Evolutionary conservation across 2,329 filamentous ascomycete species (phyloP), one percentile per base, ranked within the genome.

Genomic region (Pseudocercospora crystallina): DNA sequence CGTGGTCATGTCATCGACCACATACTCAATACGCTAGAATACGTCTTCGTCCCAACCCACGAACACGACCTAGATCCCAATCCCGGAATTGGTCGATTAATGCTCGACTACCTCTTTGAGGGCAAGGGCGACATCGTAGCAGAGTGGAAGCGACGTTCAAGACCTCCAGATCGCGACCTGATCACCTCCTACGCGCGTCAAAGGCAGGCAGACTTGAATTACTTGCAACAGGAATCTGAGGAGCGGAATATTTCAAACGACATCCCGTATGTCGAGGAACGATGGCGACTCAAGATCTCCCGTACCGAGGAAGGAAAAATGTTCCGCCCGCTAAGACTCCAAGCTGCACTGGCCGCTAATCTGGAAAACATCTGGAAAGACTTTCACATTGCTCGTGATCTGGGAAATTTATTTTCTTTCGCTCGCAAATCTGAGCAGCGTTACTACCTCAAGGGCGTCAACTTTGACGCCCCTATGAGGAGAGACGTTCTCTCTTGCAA

Each of bases 41-140:
- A 56, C 17, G 47, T 57, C 32, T 56, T 51, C 46, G 17, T 30
- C 10, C 17, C 14, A 8, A 30, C 36, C 11, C 31, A 47, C 7
- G 13, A 42, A 17, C 26, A 40, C 7, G 39, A 46, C 3, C 49
- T 61, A 12, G 54, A 56, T 31, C 26, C 44, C 12, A 40, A 48
- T 8, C 49, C 54, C 2, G 17, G 49, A 11, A 38, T 61, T 11
- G 53, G 54, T 2, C 53, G 53, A 10, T 47, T 61, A 7, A 53
- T 62, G 47, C 50, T 62, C n/a, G 58, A 61, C 20, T 61, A 61
- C 36, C 34, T 61, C 12, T 56, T 60, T 20, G 47, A 50, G 14
- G 54, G 52, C 4, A 50, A 43, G 13, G 47, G 56, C 12, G 59
- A 54, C 34, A 43, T 51, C 20, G 37, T 58, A 7, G 43, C 49